Conservation (phyloP, 768 basidiomycete genomes). For the Mycena capillaripes region DNA sequence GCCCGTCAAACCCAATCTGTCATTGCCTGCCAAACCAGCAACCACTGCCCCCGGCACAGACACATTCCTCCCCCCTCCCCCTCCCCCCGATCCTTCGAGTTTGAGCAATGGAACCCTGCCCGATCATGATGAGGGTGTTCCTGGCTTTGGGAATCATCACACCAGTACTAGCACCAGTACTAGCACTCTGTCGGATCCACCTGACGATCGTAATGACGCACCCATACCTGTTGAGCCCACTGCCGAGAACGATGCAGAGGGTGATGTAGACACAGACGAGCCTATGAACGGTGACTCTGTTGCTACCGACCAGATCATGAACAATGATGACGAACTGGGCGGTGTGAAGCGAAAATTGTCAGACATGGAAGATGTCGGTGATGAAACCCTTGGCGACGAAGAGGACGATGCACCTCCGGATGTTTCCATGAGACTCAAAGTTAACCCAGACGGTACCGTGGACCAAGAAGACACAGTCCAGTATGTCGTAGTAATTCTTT, state of each 20-base stretch:
- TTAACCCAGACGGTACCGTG: conserved; percentile 93
- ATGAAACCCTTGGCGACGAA: conserved; percentile 60
- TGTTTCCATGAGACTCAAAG: conserved; percentile 72
- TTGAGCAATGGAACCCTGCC: conserved; percentile 43
- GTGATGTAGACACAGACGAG: conserved; percentile 45
- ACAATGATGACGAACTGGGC: conserved; percentile 26
- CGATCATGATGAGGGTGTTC: conserved; percentile 50
- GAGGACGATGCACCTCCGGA: conserved; percentile 61
- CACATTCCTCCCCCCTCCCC: conserved; percentile 35
- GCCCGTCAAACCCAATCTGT: conserved; percentile 59
- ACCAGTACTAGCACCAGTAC: conserved; percentile 19
- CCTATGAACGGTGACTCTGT: conserved; percentile 39
- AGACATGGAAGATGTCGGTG: conserved; percentile 56
- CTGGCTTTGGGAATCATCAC: conserved; percentile 52
- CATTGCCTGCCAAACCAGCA: conserved; percentile 54
- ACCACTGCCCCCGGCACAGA: conserved; percentile 46
- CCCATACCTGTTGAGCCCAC: conserved; percentile 23
- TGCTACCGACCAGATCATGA: conserved; percentile 35
- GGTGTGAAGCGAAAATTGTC: conserved; percentile 63
- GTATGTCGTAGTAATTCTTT: conserved; percentile 60
- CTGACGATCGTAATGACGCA: conserved; percentile 8
- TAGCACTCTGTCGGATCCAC: conserved; percentile 11
- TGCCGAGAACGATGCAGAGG: conserved; percentile 38
- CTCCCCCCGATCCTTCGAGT: conserved; percentile 43
- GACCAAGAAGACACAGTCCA: conserved; percentile 94